Evolutionary conservation across 208 protist species (phyloP).

Genomic region (Leishmania guyanensis): DNA sequence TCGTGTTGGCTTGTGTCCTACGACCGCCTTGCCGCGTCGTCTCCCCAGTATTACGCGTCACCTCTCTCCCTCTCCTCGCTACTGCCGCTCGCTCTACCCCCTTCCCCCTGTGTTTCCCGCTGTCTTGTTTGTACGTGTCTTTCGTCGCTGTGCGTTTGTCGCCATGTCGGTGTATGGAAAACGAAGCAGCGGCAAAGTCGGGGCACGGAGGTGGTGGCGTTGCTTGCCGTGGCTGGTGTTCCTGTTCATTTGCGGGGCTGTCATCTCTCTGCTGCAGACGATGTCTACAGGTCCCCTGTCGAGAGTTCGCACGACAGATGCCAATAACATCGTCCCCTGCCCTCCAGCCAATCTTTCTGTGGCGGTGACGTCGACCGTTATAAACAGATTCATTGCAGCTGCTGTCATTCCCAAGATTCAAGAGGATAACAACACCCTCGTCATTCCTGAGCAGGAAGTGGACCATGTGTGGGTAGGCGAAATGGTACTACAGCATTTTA

Average conservation of each 20-base stretch:
- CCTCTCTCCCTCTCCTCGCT: too few relatives aligned
- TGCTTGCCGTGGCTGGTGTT: background rate
- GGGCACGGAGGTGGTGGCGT: background rate
- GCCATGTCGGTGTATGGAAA: background rate
- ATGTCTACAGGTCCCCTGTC: too few relatives aligned
- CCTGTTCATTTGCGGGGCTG: background rate
- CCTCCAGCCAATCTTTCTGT: conserved; percentile 18
- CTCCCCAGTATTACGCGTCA: too few relatives aligned
- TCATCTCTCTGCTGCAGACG: background rate
- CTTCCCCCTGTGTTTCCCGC: background rate
- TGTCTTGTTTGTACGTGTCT: background rate
- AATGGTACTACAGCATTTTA: conserved; percentile 52
- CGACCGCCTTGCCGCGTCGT: too few relatives aligned
- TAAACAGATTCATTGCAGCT: conserved; percentile 17
- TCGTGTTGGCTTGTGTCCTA: too few relatives aligned
- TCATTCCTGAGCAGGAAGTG: conserved; percentile 40
- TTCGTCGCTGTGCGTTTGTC: too few relatives aligned
- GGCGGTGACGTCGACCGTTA: conserved; percentile 7
- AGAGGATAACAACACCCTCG: conserved; percentile 18
- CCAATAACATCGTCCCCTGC: background rate
- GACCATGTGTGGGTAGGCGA: conserved; percentile 42
- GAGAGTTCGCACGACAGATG: too few relatives aligned
- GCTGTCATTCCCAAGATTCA: conserved; percentile 29
- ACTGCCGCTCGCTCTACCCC: background rate
- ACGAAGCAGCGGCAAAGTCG: background rate